Evolutionary conservation across 805 yeast species (phyloP), one percentile per base, ranked within the genome.

Genomic region (Ogataea saltuana): DNA sequence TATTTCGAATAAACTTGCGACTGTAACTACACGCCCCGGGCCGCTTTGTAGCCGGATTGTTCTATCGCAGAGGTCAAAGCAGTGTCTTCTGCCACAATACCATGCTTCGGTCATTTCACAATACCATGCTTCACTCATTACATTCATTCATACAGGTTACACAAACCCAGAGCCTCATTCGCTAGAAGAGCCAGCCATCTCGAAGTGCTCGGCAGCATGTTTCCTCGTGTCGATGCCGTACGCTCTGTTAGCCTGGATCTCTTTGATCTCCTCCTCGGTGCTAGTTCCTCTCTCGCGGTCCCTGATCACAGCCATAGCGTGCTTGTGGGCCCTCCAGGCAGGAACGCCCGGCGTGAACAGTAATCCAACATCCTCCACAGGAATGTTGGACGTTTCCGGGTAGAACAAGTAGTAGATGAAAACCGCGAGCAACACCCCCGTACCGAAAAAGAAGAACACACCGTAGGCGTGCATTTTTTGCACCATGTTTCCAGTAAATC

Each of bases 401-500:
- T 38, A 38, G 16, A 38, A 38, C 28, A 38, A 16, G 17, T 29
- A 38, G 25, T 26, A 28, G 16, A 38, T 30, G 6, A 38, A 3
- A 7, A 38, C 34, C 7, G 41, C 28, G 4, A 30, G 22, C 9
- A 38, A 20, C 6, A 38, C 34, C 2, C 34, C 34, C 13, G 41
- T 20, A 7, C 29, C 41, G 15, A 38, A 38, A 16, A 38, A 38
- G 29, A 38, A 38, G 19, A 38, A 38, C 28, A 38, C 41, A 3
- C 41, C 41, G 25, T 38, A 38, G 2, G 41, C 41, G 3, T 38
- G 12, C 41, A 38, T 38, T 19, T 26, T 28, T 3, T 29, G 10
- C 10, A 38, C 34, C 41, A 38, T 38, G 34, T 38, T 38, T 13
- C 41, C 41, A 20, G 41, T 38, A 28, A 38, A 38, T n/a, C 41